Base-by-base conservation (phyloP, 345 rosid species). In the Cochlearia excelsa region DNA sequence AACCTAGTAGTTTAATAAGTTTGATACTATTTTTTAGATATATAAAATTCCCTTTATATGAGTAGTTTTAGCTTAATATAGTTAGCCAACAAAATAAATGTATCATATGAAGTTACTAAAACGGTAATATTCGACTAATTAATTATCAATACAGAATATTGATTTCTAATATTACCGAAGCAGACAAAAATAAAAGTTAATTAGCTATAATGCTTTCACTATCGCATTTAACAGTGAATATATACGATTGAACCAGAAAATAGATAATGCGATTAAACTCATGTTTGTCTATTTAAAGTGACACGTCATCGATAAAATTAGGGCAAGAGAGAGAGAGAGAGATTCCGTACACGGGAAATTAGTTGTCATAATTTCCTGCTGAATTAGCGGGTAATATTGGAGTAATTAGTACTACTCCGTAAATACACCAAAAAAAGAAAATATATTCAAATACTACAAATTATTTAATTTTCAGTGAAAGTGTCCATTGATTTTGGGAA, bases 321-420 rank as follows among this genome's bases (percentile, higher is more conserved):
- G 41, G 49, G 7, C 41, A 0, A 9, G 30, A 27, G 51, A 16
- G 23, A 16, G 66, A 27, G 52, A 57, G 41, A 40, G 35, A 38
- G 38, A 11, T 40, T 68, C 73, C 73, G 73, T 68, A 61, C 62
- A 68, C 33, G 61, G 73, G 0, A 61, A 61, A 61, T 57, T 39
- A 61, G 63, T 62, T 69, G 68, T 54, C 68, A 31, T 51, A 44
- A 68, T 64, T 70, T 58, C 66, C 28, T 57, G 74, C 75, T 59
- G 62, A 60, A 65, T 71, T 65, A 35, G 63, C 75, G 66, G 66
- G 3, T 3, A 2, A 33, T 33, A 2, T 33, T 9, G 10, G n/a
- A 39, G 43, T 37, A 37, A 35, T 35, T 1, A 35, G 6, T 35
- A 35, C 4, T 33, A 33, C 5, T 2, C 5, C 3, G 35, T 33